Evolutionary conservation across 192 early-diverging fungal species (phyloP).

Genomic region (Phlyctochytrium bullatum): DNA sequence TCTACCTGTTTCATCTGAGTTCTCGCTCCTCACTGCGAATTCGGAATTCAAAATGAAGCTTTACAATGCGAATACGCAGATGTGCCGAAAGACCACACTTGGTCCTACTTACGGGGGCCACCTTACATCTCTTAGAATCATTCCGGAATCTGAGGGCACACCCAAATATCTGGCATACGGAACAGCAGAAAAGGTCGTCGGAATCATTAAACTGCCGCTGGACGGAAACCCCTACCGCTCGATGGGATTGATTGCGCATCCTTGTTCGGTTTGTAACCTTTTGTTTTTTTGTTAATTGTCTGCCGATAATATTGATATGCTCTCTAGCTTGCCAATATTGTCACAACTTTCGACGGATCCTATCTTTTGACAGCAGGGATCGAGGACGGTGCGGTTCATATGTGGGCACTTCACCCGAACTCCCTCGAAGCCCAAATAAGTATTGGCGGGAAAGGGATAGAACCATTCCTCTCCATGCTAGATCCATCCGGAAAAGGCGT

Average conservation of each 20-base stretch:
- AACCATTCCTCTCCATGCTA: constrained; percentile 56
- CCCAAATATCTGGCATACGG: constrained; percentile 40
- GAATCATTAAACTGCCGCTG: constrained; percentile 54
- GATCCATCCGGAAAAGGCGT: constrained; percentile 30
- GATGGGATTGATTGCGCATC: constrained; percentile 57
- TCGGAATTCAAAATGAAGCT: constrained; percentile 43
- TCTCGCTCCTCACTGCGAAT: constrained; percentile 44
- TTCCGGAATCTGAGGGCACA: constrained; percentile 11
- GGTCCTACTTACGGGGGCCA: constrained; percentile 55
- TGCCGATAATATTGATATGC: constrained; percentile 17
- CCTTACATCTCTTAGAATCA: constrained; percentile 13
- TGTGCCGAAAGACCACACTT: constrained; percentile 53
- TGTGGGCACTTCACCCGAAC: constrained; percentile 46
- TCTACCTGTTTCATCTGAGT: constrained; percentile 26
- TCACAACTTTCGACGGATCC: constrained; percentile 33
- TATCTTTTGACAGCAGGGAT: constrained; percentile 46
- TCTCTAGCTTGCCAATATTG: constrained; percentile 45
- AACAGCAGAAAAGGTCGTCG: constrained; percentile 48
- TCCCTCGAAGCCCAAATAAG: constrained; percentile 41
- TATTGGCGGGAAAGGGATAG: constrained; percentile 41
- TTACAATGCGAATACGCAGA: constrained; percentile 38
- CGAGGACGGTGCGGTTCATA: constrained; percentile 46
- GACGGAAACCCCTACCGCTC: constrained; percentile 57
- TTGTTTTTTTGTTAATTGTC: neutral
- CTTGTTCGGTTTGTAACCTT: constrained; percentile 32